Percentiles rank a stretch among this genome's conserved stretches.
Evolutionary conservation across 148 eudicot species (phyloP).

Genomic region (Dysphania ambrosioides): DNA sequence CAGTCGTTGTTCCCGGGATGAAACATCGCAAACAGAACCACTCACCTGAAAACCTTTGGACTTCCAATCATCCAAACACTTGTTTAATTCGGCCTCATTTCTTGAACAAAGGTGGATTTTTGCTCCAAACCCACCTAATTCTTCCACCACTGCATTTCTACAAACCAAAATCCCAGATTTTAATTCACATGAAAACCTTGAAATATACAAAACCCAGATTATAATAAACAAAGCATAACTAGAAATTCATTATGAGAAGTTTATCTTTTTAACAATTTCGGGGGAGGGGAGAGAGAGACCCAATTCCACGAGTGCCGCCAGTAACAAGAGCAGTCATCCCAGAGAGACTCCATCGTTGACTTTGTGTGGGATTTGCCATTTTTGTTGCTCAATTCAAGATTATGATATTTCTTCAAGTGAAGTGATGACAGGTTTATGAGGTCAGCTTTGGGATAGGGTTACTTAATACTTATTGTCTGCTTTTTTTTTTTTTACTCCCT

Average conservation of each 20-base stretch:
- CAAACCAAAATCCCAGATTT: background rate
- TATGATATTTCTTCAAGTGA: background rate
- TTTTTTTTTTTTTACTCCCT: too few species aligned
- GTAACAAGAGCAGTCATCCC: constrained; percentile 90
- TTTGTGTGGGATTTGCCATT: constrained; percentile 9
- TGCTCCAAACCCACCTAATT: constrained; percentile 71
- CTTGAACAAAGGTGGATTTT: constrained; percentile 73
- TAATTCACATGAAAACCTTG: background rate
- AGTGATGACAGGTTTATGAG: too few species aligned
- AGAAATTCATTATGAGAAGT: background rate
- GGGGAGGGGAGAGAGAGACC: constrained; percentile 38
- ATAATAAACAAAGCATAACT: too few species aligned
- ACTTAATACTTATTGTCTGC: too few species aligned
- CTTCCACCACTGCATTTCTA: constrained; percentile 82
- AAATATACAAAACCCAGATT: constrained; percentile 1
- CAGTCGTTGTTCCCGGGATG: constrained; percentile 45
- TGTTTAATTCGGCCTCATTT: constrained; percentile 60
- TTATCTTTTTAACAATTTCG: background rate
- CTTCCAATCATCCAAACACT: constrained; percentile 65
- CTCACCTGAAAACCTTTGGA: constrained; percentile 58
- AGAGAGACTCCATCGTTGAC: constrained; percentile 57
- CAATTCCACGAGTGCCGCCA: constrained; percentile 97
- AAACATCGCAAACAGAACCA: constrained; percentile 73
- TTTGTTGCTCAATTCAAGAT: background rate
- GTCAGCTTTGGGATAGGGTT: too few species aligned